Evolutionary conservation across 257 asterid genomes (phyloP).

Genomic region (Thymus quinquecostatus): DNA sequence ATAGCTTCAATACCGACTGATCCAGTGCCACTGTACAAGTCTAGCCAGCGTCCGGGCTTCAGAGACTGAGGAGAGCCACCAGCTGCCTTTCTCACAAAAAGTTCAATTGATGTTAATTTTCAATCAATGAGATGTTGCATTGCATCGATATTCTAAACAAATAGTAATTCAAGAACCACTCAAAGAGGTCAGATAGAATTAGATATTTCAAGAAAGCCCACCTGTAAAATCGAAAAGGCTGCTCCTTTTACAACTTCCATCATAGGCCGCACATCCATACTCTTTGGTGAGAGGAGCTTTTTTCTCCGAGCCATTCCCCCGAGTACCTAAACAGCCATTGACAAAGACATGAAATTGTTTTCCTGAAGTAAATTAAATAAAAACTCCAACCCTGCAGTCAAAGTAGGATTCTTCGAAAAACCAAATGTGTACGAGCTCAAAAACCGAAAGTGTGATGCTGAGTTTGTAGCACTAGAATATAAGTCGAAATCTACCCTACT

Average conservation of each 20-base stretch:
- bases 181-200: conserved; percentile 19
- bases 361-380: neutral
- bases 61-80: conserved; percentile 88
- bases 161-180: conserved; percentile 3
- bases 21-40: conserved; percentile 97
- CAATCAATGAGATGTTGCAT: neutral
- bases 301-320: conserved; percentile 93
- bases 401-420: neutral
- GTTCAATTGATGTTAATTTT: neutral
- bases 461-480: neutral
- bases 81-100: conserved; percentile 63
- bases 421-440: neutral
- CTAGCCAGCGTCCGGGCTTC: conserved; percentile 96
- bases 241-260: conserved; percentile 99
- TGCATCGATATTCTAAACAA: conserved; percentile 6
- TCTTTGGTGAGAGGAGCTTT: conserved; percentile 92
- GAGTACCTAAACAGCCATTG: conserved; percentile 66
- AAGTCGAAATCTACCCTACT: neutral
- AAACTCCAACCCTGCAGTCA: neutral
- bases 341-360: neutral
- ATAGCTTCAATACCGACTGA: conserved; percentile 98
- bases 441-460: neutral
- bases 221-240: conserved; percentile 92
- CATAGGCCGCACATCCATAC: conserved; percentile 98
- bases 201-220: conserved; percentile 30